A percentile compares a stretch with the other conserved stretches of the same genome.
Conservation (phyloP, 768 basidiomycete genomes). For the Leccinum arenicola region DNA sequence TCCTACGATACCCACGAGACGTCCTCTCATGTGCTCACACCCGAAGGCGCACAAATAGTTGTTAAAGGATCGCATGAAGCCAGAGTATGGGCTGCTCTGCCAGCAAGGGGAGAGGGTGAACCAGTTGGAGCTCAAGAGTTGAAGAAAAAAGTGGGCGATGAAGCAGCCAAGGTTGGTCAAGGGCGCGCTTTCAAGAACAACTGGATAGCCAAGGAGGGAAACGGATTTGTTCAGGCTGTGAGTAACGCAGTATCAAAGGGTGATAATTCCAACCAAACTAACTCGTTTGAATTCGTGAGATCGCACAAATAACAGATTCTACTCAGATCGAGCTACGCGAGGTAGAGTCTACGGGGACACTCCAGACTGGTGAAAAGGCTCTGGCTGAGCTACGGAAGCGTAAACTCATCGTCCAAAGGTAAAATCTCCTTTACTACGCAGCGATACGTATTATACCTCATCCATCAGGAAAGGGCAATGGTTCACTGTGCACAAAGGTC, state of each 20-base stretch:
- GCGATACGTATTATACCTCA: slow-evolving; percentile 3
- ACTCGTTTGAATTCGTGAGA: slow-evolving; percentile 39
- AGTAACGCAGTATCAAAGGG: slow-evolving; percentile 28
- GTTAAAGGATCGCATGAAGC: slow-evolving; percentile 90
- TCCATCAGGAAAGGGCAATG: slow-evolving; percentile 84
- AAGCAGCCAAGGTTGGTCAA: slow-evolving; percentile 91
- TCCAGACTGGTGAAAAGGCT: slow-evolving; percentile 73
- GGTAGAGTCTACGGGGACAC: slow-evolving; percentile 68
- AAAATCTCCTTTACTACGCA: not conserved
- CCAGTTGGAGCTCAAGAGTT: slow-evolving; percentile 68
- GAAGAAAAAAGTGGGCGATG: slow-evolving; percentile 77
- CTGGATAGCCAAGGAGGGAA: slow-evolving; percentile 92
- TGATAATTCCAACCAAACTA: not conserved
- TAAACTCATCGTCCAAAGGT: slow-evolving; percentile 86
- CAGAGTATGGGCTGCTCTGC: slow-evolving; percentile 86
- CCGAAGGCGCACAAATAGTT: slow-evolving; percentile 80
- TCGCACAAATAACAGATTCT: slow-evolving; percentile 60
- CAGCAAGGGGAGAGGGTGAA: slow-evolving; percentile 62
- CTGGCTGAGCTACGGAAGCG: slow-evolving; percentile 89
- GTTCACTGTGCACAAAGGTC: slow-evolving; percentile 86
- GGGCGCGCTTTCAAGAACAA: slow-evolving; percentile 94
- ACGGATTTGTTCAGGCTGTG: slow-evolving; percentile 83
- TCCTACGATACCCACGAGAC: slow-evolving; percentile 75
- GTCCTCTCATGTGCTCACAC: slow-evolving; percentile 67
- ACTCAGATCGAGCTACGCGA: slow-evolving; percentile 75